These are phyloP conservation scores for Centella asiatica DNA, from an alignment of 129 eudicot genomes.

Conservation along the genomic window DNA sequence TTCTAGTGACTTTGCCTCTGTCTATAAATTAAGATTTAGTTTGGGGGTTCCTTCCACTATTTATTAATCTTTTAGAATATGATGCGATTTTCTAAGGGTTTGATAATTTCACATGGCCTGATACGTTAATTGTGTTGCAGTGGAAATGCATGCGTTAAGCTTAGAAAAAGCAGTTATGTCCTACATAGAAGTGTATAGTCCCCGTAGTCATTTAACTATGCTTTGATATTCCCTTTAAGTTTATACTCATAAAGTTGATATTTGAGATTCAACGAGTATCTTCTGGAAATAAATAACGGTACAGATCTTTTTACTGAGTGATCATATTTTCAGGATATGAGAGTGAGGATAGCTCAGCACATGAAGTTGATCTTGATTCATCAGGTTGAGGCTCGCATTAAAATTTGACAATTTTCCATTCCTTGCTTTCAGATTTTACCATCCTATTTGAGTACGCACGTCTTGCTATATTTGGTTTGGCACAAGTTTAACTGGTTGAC, in stretches of 20 bases:
- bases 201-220: background rate
- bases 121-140: background rate
- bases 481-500: background rate
- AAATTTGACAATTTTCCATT: background rate
- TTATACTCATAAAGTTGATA: too few species aligned
- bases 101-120: background rate
- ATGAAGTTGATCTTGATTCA: constrained; percentile 74
- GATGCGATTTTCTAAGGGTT: background rate
- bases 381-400: constrained; percentile 39
- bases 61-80: background rate
- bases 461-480: background rate
- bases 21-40: background rate
- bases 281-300: background rate
- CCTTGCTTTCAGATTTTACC: background rate
- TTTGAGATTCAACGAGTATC: background rate
- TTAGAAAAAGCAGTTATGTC: background rate
- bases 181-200: too few species aligned
- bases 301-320: background rate
- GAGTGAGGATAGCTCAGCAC: constrained; percentile 79
- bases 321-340: constrained; percentile 58
- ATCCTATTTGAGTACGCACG: background rate
- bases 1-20: background rate
- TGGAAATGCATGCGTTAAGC: background rate
- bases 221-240: background rate
- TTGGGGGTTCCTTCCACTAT: background rate